A percentile compares a stretch with the other conserved stretches of the same genome.
Evolutionary conservation across 768 basidiomycete species (phyloP).

Genomic region (Tulasnella sp.): DNA sequence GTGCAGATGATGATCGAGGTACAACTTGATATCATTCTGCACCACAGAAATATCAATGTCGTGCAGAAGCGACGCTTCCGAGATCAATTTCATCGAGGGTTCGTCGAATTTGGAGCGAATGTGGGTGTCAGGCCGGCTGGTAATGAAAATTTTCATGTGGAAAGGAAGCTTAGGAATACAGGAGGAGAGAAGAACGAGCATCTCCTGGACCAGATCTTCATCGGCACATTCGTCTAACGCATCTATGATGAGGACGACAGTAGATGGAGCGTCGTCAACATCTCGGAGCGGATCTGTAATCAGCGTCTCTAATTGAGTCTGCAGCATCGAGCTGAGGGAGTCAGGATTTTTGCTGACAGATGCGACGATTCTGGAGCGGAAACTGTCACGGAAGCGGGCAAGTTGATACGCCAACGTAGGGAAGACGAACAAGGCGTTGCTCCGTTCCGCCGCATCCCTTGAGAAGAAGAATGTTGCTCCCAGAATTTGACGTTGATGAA

Average conservation of each 20-base stretch:
- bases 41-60: constrained; percentile 12
- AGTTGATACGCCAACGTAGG: constrained; percentile 27
- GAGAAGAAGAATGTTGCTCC: constrained; percentile 29
- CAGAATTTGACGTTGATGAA: constrained; percentile 20
- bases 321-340: constrained; percentile 16
- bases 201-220: not conserved
- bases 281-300: constrained; percentile 14
- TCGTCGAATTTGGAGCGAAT: constrained; percentile 15
- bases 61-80: constrained; percentile 3
- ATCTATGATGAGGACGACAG: constrained; percentile 27
- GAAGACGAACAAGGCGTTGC: constrained; percentile 22
- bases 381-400: constrained; percentile 17
- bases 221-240: constrained; percentile 28
- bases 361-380: not conserved
- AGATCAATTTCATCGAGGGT: not conserved
- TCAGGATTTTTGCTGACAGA: constrained; percentile 10
- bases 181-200: constrained; percentile 21
- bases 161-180: constrained; percentile 19
- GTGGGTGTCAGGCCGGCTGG: constrained; percentile 25
- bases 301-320: constrained; percentile 18
- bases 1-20: constrained; percentile 1
- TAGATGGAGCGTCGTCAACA: not conserved
- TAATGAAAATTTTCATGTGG: constrained; percentile 25
- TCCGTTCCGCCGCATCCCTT: constrained; percentile 18
- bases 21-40: constrained; percentile 11